Evolutionary conservation across 768 basidiomycete genomes (phyloP), one percentile per base, ranked within the genome.

Genomic region (Tricholoma matsutake): DNA sequence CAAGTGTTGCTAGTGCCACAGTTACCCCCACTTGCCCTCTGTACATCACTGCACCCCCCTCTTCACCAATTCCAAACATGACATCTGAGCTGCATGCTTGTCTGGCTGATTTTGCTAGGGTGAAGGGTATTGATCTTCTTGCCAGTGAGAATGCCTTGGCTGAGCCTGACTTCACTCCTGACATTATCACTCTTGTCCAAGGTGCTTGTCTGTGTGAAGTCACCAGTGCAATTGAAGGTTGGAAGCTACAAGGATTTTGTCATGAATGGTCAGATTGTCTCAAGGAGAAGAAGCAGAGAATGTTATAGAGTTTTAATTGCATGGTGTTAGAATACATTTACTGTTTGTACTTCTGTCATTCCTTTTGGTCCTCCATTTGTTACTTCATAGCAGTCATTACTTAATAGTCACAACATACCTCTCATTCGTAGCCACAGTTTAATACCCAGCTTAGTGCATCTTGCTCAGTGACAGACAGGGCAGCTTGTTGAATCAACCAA

Each of bases 171-270:
- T 39, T 67, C 18, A 68, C 63, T 5, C 68, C 68, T 6, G 67
- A 63, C 49, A 63, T 69, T 32, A 61, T 69, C 29, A 29, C 62
- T 32, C 41, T 61, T 10, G 64, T 65, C 13, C 60, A 59, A 34
- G 57, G 62, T 37, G 41, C 57, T 53, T 63, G 62, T 20, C 39
- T 69, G 31, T 41, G 57, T 25, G 61, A 67, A 39, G 49, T 69
- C 7, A 63, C 59, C 3, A 55, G 63, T 45, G 57, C 52, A 2
- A 43, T 58, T 18, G 68, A 69, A 55, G 68, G 68, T n/a, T 54
- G 56, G 34, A 59, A 61, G 32, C 25, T 69, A 11, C 62, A 62
- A 25, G 9, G 14, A 13, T 67, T 65, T 37, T 61, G 57, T 34
- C 61, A 28, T 28, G 60, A 58, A 25, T 68, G 67, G 67, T 41